These are phyloP conservation scores for Pseudogymnoascus sp. DNA, from an alignment of 2,329 filamentous ascomycete species.

Conservation along the genomic window DNA sequence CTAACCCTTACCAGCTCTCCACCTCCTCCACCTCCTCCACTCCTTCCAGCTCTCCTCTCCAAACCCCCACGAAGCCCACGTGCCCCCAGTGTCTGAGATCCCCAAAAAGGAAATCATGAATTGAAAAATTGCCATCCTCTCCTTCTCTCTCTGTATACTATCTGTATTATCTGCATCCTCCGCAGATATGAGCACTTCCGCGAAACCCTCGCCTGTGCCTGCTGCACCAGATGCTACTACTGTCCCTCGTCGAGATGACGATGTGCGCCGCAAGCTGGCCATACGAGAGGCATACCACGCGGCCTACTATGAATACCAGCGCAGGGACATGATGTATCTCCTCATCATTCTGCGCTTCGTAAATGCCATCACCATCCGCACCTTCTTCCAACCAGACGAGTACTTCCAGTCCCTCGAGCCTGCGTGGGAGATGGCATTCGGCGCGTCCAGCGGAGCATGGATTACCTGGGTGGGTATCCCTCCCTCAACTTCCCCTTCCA, in stretches of 20 bases:
- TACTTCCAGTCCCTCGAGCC: constrained; percentile 95
- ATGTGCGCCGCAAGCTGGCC: background rate
- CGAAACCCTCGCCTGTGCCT: background rate
- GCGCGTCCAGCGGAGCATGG: constrained; percentile 70
- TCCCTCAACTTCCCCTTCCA: constrained; percentile 3
- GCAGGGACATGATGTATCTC: constrained; percentile 20
- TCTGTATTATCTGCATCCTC: background rate
- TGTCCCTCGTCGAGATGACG: background rate
- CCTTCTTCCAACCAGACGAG: constrained; percentile 98
- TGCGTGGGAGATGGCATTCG: constrained; percentile 84
- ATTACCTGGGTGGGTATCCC: constrained; percentile 74
- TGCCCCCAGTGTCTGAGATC: background rate
- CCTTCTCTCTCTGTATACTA: background rate
- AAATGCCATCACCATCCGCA: constrained; percentile 70
- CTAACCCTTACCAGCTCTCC: background rate
- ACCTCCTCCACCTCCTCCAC: background rate
- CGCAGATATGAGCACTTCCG: background rate
- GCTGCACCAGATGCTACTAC: background rate
- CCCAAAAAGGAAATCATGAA: background rate
- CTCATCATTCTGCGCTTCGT: constrained; percentile 64
- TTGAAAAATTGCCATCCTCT: background rate
- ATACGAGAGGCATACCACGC: background rate
- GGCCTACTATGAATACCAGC: background rate
- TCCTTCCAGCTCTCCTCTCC: background rate
- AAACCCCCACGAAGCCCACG: background rate